Evolutionary conservation across 2,329 filamentous ascomycete genomes (phyloP), one percentile per base, ranked within the genome.

Genomic region (Chrysoporthe puriensis): DNA sequence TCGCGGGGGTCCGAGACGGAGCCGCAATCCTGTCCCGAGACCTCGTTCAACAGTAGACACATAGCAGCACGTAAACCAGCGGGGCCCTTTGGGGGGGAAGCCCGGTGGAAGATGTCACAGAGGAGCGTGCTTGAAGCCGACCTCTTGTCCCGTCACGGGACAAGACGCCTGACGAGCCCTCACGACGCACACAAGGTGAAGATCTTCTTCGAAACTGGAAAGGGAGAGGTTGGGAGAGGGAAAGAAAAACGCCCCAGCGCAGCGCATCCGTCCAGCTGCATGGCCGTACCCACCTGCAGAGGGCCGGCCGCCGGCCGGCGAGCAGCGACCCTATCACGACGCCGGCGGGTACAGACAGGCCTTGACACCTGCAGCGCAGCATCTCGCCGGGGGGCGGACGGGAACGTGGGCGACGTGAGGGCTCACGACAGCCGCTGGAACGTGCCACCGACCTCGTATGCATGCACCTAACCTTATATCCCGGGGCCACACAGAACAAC

Each of bases 381-480:
- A 66, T 68, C 66, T 66, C 50, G 52, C 43, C 21, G 40, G 46
- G 32, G 46, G 44, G 54, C 46, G 11, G 42, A 48, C 62, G 52
- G 61, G 43, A 64, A 21, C 21, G 36, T n/a, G 54, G 61, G n/a
- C 14, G 11, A 9, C 9, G 36, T 40, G 26, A 32, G 43, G 43
- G 54, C 46, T 57, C 62, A 62, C 66, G 13, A 44, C 58, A 36
- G 42, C 64, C 42, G 54, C 56, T 61, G 56, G 42, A 44, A 52
- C 64, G 40, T 63, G 64, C 54, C 56, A 56, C 67, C 16, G 44
- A 48, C 46, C 64, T 67, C 61, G 56, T 8, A 64, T 8, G 18
- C 58, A 67, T 69, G 64, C 61, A 46, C 26, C 36, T 58, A 69
- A 67, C 64, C 64, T 64, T 69, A 64, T 69, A 57, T 52, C 11